Evolutionary conservation across 306 rosid genomes (phyloP).

Genomic region (Oemleria cerasiformis): DNA sequence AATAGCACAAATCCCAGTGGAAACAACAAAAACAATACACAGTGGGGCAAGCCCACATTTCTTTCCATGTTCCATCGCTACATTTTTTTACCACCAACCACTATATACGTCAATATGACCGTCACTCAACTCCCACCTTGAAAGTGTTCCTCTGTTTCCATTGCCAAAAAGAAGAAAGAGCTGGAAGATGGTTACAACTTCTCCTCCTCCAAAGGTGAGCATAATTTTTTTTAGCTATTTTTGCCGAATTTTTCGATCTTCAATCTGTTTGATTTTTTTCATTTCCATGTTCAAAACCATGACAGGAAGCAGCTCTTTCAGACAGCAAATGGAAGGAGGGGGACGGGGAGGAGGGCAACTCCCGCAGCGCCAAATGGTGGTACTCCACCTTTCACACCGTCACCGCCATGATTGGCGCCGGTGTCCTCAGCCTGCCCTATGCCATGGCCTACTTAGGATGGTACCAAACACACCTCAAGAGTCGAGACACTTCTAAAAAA

Average conservation of each 20-base stretch:
- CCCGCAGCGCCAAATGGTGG: slow-evolving; percentile 89
- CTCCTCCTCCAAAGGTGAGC: slow-evolving; percentile 58
- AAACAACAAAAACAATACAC: slow-evolving; percentile 8
- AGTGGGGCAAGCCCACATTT: slow-evolving; percentile 24
- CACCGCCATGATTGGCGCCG: slow-evolving; percentile 97
- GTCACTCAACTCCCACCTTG: slow-evolving; percentile 25
- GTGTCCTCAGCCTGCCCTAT: slow-evolving; percentile 86
- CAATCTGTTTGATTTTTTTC: background rate
- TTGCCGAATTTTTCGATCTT: background rate
- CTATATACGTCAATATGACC: slow-evolving; percentile 37
- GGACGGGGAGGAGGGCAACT: slow-evolving; percentile 20
- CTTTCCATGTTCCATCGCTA: slow-evolving; percentile 19
- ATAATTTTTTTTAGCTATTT: background rate
- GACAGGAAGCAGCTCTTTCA: slow-evolving; percentile 43
- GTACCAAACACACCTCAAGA: slow-evolving; percentile 27
- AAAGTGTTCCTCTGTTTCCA: slow-evolving; percentile 19
- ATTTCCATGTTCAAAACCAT: background rate
- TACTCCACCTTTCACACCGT: slow-evolving; percentile 89
- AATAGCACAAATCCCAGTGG: background rate
- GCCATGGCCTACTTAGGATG: slow-evolving; percentile 98
- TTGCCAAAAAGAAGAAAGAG: background rate
- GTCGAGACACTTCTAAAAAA: too few relatives aligned
- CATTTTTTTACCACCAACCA: slow-evolving; percentile 25
- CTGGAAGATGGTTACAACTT: slow-evolving; percentile 51
- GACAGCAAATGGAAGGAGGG: slow-evolving; percentile 56